phyloP scores from a whole-genome alignment of 1,284 basidiomycete species.

The Coniophora puteana region DNA sequence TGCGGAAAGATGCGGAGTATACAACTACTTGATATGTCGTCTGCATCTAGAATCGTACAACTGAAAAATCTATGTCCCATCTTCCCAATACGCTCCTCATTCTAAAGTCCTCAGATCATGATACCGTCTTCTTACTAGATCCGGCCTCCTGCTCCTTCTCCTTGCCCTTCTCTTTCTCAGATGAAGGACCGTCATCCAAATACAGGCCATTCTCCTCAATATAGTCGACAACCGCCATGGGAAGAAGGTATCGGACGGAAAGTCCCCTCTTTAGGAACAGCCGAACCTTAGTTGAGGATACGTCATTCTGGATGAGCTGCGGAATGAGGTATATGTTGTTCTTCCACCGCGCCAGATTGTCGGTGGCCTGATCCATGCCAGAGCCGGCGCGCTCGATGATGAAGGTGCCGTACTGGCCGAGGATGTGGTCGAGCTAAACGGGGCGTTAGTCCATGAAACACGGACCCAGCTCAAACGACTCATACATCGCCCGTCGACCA shows the following conservation, averaged over 20 bases:
- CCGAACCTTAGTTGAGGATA: slow-evolving; percentile 91
- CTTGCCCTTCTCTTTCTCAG: slow-evolving; percentile 41
- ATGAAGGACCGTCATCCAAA: slow-evolving; percentile 50
- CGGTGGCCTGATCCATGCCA: slow-evolving; percentile 82
- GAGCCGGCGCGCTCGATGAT: slow-evolving; percentile 96
- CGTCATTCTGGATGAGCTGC: slow-evolving; percentile 98
- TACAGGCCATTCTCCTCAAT: slow-evolving; percentile 83
- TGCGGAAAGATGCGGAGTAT: no score
- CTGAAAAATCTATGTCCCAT: no score
- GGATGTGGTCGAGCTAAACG: slow-evolving; percentile 86
- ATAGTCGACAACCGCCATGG: slow-evolving; percentile 91
- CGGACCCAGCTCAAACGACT: slow-evolving; percentile 22
- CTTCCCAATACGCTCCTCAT: background rate
- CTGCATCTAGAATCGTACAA: no score
- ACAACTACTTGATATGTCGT: no score
- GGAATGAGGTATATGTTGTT: slow-evolving; percentile 93
- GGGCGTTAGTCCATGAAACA: slow-evolving; percentile 10
- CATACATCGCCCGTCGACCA: slow-evolving; percentile 93
- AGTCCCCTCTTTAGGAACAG: slow-evolving; percentile 91
- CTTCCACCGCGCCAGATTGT: slow-evolving; percentile 73
- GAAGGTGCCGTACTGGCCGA: slow-evolving; percentile 91
- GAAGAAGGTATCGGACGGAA: slow-evolving; percentile 91
- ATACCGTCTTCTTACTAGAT: slow-evolving; percentile 7
- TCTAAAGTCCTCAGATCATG: slow-evolving; percentile 6
- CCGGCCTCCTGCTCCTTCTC: slow-evolving; percentile 28